phyloP scores from a whole-genome alignment of 1,139 yeast species.

The Candida anutae region DNA sequence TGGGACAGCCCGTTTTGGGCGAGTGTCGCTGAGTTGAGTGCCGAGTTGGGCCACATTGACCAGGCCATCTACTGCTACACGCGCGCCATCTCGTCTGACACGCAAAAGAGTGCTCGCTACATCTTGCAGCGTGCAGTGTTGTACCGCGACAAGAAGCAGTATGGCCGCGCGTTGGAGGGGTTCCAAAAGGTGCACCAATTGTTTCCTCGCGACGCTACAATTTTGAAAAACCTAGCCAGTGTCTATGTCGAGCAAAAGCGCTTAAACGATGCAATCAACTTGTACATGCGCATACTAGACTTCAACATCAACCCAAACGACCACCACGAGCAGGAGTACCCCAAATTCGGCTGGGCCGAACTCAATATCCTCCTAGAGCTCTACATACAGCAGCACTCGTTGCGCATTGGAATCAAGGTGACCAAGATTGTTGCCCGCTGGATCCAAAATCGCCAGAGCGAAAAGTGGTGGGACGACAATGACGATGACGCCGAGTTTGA shows the following conservation, averaged over 20 bases:
- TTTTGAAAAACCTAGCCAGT: slow-evolving; percentile 68
- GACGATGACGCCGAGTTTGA: slow-evolving; percentile 79
- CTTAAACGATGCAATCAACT: slow-evolving; percentile 69
- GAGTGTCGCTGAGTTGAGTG: slow-evolving; percentile 69
- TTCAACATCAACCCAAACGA: slow-evolving; percentile 34
- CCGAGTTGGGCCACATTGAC: slow-evolving; percentile 60
- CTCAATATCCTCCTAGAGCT: slow-evolving; percentile 77
- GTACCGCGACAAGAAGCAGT: slow-evolving; percentile 56
- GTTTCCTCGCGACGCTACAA: slow-evolving; percentile 54
- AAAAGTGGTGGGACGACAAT: slow-evolving; percentile 77
- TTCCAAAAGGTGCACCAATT: slow-evolving; percentile 54
- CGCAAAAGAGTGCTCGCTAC: slow-evolving; percentile 40
- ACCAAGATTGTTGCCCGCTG: slow-evolving; percentile 74
- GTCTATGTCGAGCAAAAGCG: slow-evolving; percentile 71
- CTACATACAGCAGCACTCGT: slow-evolving; percentile 60
- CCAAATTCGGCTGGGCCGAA: slow-evolving; percentile 78
- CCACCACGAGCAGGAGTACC: slow-evolving; percentile 21
- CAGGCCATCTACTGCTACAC: slow-evolving; percentile 83
- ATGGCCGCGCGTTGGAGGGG: slow-evolving; percentile 68
- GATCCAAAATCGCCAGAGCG: slow-evolving; percentile 66
- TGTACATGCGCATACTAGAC: slow-evolving; percentile 62
- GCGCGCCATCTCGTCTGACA: slow-evolving; percentile 57
- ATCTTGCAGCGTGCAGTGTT: slow-evolving; percentile 57
- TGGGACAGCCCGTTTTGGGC: slow-evolving; percentile 81
- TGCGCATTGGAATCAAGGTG: slow-evolving; percentile 53